Conservation (phyloP, 2,329 filamentous ascomycete genomes). For the Stenocarpella maydis region DNA sequence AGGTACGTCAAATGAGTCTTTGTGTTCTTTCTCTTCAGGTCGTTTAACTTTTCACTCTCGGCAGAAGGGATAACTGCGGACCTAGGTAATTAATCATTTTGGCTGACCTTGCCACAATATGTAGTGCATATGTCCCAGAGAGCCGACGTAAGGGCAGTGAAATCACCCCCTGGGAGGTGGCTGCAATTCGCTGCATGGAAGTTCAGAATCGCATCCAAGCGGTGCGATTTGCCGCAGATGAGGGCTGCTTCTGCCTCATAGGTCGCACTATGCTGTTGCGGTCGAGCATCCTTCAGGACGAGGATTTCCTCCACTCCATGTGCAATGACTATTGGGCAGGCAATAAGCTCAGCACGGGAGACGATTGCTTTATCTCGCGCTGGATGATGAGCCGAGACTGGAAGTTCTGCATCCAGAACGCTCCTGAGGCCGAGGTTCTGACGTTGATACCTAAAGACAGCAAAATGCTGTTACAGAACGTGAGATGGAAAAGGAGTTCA, state of each 20-base stretch:
- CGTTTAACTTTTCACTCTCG: rapidly evolving
- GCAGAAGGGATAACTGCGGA: rapidly evolving
- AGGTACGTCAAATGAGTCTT: neutral
- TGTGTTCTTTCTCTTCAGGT: rapidly evolving
- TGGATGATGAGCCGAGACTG: conserved; percentile 8
- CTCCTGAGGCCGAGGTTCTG: neutral
- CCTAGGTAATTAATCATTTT: rapidly evolving
- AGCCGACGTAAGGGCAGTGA: neutral
- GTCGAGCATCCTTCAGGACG: neutral
- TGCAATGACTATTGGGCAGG: conserved; percentile 20
- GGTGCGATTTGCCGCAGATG: conserved; percentile 3
- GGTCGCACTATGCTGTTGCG: conserved; percentile 6
- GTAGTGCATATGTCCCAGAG: neutral
- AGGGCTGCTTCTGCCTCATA: conserved; percentile 13
- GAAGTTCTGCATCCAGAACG: conserved; percentile 21
- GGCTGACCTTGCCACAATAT: neutral
- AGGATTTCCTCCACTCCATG: neutral
- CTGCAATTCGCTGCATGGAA: conserved; percentile 4
- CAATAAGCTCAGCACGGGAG: conserved; percentile 15
- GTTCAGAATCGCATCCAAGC: conserved; percentile 7
- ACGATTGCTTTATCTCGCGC: conserved; percentile 17
- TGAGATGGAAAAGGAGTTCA: conserved; percentile 17
- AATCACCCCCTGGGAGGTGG: conserved; percentile 6
- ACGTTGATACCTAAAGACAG: conserved; percentile 2
- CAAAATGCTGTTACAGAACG: conserved; percentile 11